Base-by-base conservation (phyloP, 495 filamentous ascomycete species). In the Aspergillus affinis region DNA sequence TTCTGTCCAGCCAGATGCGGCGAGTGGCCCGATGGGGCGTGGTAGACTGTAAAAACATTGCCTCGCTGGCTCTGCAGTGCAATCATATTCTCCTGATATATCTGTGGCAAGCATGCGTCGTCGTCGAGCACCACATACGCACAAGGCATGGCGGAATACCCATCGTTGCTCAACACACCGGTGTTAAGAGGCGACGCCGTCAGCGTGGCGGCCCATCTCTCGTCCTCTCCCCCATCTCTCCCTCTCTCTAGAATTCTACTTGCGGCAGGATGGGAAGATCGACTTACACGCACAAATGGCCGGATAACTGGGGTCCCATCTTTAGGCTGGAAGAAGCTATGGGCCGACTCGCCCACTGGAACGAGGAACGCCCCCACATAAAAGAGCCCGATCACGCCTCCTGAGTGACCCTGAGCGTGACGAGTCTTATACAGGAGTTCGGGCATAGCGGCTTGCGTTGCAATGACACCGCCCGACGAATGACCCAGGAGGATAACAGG, bases 361-460 rank as follows among this genome's bases (percentile, higher is more conserved):
- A 74, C 57, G 3, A 75, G 21, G 26, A 76, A 73, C 2, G 68
- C 71, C 3, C 67, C 66, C 8, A 69, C 61, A 29, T 66, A 72
- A 49, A 78, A 70, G 0, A 75, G 62, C 0, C 71, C 75, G 51
- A 76, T 69, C 13, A 78, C 53, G 0, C 75, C 74, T 6, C 74
- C 74, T 0, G n/a, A 6, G 13, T 68, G 51, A 13, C 69, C 69
- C 9, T 62, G 54, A 23, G 51, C 47, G 26, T 59, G 53, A 2
- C 73, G 65, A 0, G 26, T 21, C 19, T 65, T 63, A 13, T 9
- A 27, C 26, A 75, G 72, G 2, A 68, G 59, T 10, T 65, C 66
- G n/a, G 64, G 66, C 2, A 58, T 36, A n/a, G 70, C 65, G 7
- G 70, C 67, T 61, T 74, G 59, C 1, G 66, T 68, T 12, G 75